Conservation (phyloP, 2,329 filamentous ascomycete genomes). For the Venturia effusa region DNA sequence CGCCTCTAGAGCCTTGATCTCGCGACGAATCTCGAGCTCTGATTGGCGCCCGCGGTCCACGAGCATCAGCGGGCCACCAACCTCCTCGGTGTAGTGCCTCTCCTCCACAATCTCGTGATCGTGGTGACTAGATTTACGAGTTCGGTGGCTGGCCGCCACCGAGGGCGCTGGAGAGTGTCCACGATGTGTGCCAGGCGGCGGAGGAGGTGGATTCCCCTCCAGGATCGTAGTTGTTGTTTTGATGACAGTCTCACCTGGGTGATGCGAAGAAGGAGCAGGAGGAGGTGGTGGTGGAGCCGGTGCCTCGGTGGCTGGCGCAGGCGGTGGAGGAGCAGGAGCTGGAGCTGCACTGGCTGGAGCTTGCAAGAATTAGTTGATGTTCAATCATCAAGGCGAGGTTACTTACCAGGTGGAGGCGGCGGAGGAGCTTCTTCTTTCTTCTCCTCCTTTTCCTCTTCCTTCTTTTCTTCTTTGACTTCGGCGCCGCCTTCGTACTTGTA, state of each 20-base stretch:
- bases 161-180: constrained; percentile 23
- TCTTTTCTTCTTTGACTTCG: constrained; percentile 13
- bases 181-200: constrained; percentile 19
- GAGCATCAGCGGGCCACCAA: constrained; percentile 39
- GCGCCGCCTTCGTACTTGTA: constrained; percentile 29
- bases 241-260: constrained; percentile 15
- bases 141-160: constrained; percentile 17
- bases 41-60: constrained; percentile 31
- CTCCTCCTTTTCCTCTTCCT: constrained; percentile 21
- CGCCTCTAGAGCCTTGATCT: constrained; percentile 61
- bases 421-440: neutral
- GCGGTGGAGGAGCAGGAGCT: constrained; percentile 1
- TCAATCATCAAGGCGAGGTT: neutral
- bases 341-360: neutral
- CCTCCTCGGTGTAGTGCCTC: constrained; percentile 34
- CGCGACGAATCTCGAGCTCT: constrained; percentile 57
- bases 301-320: neutral
- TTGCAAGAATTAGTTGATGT: neutral
- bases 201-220: constrained; percentile 12
- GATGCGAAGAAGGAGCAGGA: constrained; percentile 5
- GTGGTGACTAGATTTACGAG: constrained; percentile 7
- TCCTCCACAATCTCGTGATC: constrained; percentile 32
- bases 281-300: constrained; percentile 10
- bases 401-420: neutral
- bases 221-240: constrained; percentile 1